Base-by-base conservation (phyloP, 805 yeast genomes). In the Metschnikowia lachancei region DNA sequence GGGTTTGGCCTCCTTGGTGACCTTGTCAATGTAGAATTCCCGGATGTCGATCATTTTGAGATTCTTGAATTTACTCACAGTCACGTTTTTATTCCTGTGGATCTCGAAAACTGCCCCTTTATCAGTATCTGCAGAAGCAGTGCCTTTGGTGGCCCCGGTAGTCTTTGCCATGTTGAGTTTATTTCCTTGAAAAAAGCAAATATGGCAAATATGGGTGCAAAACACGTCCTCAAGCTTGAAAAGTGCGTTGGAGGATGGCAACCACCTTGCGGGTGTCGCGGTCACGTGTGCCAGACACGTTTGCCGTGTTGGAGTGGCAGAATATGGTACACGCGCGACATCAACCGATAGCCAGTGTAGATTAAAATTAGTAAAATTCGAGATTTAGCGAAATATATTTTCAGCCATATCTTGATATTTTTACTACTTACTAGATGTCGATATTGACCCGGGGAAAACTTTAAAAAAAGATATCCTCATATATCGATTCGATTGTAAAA, bases 41-140 rank as follows among this genome's bases (percentile, higher is more conserved):
- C 98, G 77, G 43, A 91, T 86, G 58, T 91, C 96, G 12, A 92
- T 80, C 53, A 90, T 67, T 29, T 77, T 78, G 46, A 70, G 68
- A 42, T 82, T 82, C 45, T 85, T 82, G 71, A 81, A 91, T 54
- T 77, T 78, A 47, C 89, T 75, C 14, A 92, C 89, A 0, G 87
- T 79, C 28, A 87, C 85, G 45, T 81, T 78, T 60, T 88, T 89
- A 51, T 65, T 69, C 36, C 45, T 51, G 53, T 66, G 75, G 39
- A 71, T 59, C 28, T 45, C 48, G 17, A 45, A 30, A 20, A 22
- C 41, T 5, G 41, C 14, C 24, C 26, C 33, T 2, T 41, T 36
- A 63, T 66, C 43, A 1, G 37, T 20, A 14, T 29, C 40, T 11
- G 24, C 42, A 7, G 43, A 39, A 3, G 45, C 45, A 4, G 35